Conservation (phyloP, 257 asterid species). For the Nicotiana attenuata region DNA sequence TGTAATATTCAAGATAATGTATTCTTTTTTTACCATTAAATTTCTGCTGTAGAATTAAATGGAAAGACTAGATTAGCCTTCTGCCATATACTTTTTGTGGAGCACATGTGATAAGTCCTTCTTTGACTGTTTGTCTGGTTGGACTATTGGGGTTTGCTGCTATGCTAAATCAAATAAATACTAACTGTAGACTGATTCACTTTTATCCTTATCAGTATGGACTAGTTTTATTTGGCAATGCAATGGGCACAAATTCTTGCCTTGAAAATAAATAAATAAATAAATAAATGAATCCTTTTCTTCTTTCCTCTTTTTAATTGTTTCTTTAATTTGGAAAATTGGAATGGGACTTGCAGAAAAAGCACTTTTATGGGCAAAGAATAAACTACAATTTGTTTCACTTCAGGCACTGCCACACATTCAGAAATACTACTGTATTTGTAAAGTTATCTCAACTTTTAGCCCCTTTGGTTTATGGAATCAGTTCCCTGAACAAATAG, state of each 20-base stretch:
- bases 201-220: conserved; percentile 6
- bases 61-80: not conserved
- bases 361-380: not conserved
- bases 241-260: not conserved
- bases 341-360: not conserved
- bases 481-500: not conserved
- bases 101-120: conserved; percentile 20
- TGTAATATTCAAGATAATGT: not conserved
- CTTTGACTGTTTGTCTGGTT: conserved; percentile 35
- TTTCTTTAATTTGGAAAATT: not conserved
- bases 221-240: conserved; percentile 9
- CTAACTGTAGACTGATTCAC: not conserved
- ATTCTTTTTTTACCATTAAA: not conserved
- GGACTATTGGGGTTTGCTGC: conserved; percentile 25
- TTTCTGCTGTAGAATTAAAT: not conserved
- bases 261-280: not conserved
- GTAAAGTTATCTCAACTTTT: conserved; percentile 1
- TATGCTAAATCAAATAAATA: not conserved
- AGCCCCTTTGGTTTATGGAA: not conserved
- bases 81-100: not conserved
- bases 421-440: conserved; percentile 2
- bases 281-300: not conserved
- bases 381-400: not conserved
- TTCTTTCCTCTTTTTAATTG: not conserved
- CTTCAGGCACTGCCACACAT: not conserved